Evolutionary conservation across 2,329 filamentous ascomycete genomes (phyloP).

Genomic region (Sporothrix pseudoabietina): DNA sequence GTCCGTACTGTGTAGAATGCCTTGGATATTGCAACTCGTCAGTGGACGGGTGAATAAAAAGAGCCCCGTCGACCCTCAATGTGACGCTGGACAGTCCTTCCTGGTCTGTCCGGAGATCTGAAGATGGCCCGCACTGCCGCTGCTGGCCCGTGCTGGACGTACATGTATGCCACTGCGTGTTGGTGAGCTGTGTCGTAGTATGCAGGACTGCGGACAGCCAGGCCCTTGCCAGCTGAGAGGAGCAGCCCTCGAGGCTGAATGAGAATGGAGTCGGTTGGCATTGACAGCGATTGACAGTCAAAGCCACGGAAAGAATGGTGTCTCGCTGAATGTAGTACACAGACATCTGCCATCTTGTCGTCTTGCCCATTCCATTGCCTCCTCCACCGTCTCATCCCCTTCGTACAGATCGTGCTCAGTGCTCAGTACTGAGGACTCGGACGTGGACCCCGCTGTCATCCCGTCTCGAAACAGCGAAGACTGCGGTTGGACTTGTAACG

Average conservation of each 20-base stretch:
- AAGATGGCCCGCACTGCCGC: background rate
- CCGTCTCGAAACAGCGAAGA: conserved; percentile 11
- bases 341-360: background rate
- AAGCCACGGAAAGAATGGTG: no score
- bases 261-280: background rate
- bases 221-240: background rate
- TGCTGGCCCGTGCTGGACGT: conserved; percentile 20
- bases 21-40: background rate
- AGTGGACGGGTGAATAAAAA: background rate
- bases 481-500: conserved; percentile 5
- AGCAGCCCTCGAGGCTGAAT: background rate
- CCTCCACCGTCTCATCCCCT: background rate
- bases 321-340: background rate
- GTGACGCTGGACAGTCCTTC: background rate
- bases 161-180: background rate
- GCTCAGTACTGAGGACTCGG: background rate
- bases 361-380: background rate
- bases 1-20: background rate
- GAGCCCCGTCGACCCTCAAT: background rate
- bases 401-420: conserved; percentile 1
- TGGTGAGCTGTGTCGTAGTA: background rate
- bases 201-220: background rate
- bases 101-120: conserved; percentile 3
- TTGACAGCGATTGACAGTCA: background rate
- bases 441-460: conserved; percentile 4